A percentile compares a stretch with the other conserved stretches of the same genome.
Evolutionary conservation across 805 yeast species (phyloP).

Genomic region (Diddensiella caesifluorescens): DNA sequence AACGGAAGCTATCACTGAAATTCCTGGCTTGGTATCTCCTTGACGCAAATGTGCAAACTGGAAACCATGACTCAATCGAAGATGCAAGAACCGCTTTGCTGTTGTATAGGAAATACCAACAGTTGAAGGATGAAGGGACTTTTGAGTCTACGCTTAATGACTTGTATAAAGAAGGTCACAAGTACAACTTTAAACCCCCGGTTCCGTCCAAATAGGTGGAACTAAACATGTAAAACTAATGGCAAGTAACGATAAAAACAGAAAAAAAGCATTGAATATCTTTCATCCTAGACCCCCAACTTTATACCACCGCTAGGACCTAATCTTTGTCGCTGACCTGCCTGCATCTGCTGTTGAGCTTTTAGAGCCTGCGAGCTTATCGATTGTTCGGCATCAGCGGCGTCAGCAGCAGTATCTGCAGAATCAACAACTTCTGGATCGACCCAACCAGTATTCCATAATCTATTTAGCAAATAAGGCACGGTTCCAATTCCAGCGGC

Average conservation of each 20-base stretch:
- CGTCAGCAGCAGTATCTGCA: constrained; percentile 5
- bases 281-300: constrained; percentile 5
- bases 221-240: not conserved
- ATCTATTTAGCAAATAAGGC: constrained; percentile 16
- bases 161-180: constrained; percentile 48
- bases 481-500: constrained; percentile 16
- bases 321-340: constrained; percentile 14
- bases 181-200: constrained; percentile 35
- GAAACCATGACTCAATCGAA: constrained; percentile 95
- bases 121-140: constrained; percentile 51
- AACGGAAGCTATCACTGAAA: constrained; percentile 75
- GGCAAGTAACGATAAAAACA: not conserved
- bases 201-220: not conserved
- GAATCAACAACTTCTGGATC: constrained; percentile 15
- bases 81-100: constrained; percentile 86
- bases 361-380: constrained; percentile 20
- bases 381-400: constrained; percentile 6
- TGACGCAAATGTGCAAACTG: constrained; percentile 73
- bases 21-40: constrained; percentile 79
- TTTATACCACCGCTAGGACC: constrained; percentile 14
- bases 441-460: constrained; percentile 26
- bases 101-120: constrained; percentile 66
- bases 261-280: constrained; percentile 2
- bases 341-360: constrained; percentile 18
- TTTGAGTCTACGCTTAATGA: constrained; percentile 58